These are phyloP conservation scores for Dioszegia crocea DNA, from an alignment of 768 basidiomycete genomes.

Conservation along the genomic window DNA sequence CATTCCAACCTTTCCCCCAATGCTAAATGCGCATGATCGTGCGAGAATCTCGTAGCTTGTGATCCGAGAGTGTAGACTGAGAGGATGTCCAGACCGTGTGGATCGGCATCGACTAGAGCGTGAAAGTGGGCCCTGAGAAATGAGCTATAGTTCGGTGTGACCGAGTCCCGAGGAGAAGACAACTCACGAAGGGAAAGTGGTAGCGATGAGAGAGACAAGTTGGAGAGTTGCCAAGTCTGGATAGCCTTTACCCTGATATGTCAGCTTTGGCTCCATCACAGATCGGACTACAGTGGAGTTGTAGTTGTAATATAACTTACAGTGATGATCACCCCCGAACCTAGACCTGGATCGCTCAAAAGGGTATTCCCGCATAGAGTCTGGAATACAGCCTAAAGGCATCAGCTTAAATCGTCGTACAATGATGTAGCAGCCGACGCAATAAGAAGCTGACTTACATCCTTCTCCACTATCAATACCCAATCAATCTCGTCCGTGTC, in stretches of 20 bases:
- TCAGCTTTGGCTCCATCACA: constrained; percentile 5
- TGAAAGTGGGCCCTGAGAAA: constrained; percentile 67
- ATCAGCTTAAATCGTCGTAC: not conserved
- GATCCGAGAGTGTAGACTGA: constrained; percentile 84
- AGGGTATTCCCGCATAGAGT: constrained; percentile 65
- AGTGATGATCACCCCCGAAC: constrained; percentile 72
- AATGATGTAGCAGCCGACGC: not conserved
- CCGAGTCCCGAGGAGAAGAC: not conserved
- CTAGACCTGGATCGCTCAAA: constrained; percentile 56
- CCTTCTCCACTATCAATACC: constrained; percentile 91
- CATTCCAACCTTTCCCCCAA: constrained; percentile 65
- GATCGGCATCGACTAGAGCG: constrained; percentile 82
- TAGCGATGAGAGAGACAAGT: constrained; percentile 68
- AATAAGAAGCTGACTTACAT: constrained; percentile 58
- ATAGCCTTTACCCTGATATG: constrained; percentile 83
- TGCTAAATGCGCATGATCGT: constrained; percentile 64
- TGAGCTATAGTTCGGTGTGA: not conserved
- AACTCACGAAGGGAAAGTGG: constrained; percentile 61
- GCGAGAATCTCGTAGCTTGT: constrained; percentile 58
- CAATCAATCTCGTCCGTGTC: constrained; percentile 59
- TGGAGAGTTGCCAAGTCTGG: constrained; percentile 89
- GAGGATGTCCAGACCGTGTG: constrained; percentile 87
- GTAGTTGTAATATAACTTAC: too few species aligned
- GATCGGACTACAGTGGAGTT: too few species aligned
- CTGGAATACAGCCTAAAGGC: constrained; percentile 87